Base-by-base conservation (phyloP, 768 basidiomycete species). In the Chalciporus piperatus region DNA sequence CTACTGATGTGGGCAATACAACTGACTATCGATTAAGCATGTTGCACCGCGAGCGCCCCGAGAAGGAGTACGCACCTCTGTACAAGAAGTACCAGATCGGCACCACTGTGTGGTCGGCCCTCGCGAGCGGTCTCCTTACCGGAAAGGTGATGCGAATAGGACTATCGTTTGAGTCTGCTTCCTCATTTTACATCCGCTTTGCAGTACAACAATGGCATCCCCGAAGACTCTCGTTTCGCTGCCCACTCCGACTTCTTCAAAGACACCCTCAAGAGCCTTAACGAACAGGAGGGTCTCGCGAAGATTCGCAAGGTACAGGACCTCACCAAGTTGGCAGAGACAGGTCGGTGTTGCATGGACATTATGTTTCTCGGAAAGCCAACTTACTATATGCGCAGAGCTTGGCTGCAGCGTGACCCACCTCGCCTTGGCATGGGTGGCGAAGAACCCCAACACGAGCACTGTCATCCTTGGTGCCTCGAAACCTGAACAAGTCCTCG, bases 391-490 rank as follows among this genome's bases (percentile, higher is more conserved):
- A 50, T 52, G 48, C 51, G 7, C 23, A 70, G 70, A 75, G 56
- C 67, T 84, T n/a, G 77, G 70, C 13, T 73, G 71, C 47, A 75
- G 69, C 17, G 71, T 76, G 54, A 69, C 76, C n/a, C 73, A 74
- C 37, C 69, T 84, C 43, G 75, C 83, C 1, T 70, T 84, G 50
- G 83, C 83, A 19, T 84, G 82, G 82, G 66, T 75, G 7, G 71
- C 76, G 9, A 69, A 63, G 54, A 76, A 81, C 61, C 72, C 75
- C n/a, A 76, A 76, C 63, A 76, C 75, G 39, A 69, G 71, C 48
- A 76, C 73, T 16, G 70, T 77, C 46, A 76, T 79, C 51, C 69
- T 79, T 37, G 78, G 79, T 6, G 77, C 76, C 4, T 72, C 76
- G 37, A 78, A 71, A 54, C 71, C 75, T 12, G 71, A 76, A 57